phyloP scores from a whole-genome alignment of 2,329 filamentous ascomycete genomes.

The Penicillium sp. region DNA sequence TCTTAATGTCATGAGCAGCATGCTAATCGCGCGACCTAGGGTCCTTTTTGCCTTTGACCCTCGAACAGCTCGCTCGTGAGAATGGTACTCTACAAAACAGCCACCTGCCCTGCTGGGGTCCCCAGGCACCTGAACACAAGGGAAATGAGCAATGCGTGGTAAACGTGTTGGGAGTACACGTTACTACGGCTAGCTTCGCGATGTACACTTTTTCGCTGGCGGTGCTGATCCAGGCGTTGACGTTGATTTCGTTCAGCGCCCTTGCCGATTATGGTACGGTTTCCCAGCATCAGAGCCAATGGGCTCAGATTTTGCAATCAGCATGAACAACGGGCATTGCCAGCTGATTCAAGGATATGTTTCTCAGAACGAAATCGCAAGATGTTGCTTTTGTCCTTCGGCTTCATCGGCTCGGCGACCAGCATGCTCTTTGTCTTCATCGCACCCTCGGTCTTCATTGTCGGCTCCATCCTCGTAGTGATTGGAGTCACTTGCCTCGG shows the following conservation, averaged over 20 bases:
- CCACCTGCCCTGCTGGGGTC: slow-evolving; percentile 33
- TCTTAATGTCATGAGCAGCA: not conserved
- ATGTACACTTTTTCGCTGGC: slow-evolving; percentile 80
- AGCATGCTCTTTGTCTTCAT: slow-evolving; percentile 88
- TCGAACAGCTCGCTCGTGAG: slow-evolving; percentile 88
- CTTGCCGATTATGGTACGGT: slow-evolving; percentile 77
- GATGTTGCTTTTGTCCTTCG: slow-evolving; percentile 77
- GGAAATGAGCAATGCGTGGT: slow-evolving; percentile 37
- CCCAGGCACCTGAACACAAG: slow-evolving; percentile 28
- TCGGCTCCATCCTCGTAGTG: slow-evolving; percentile 79
- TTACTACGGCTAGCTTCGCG: slow-evolving; percentile 44
- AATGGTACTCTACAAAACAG: slow-evolving; percentile 73
- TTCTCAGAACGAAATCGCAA: slow-evolving; percentile 63
- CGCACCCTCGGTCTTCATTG: slow-evolving; percentile 70
- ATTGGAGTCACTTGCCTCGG: slow-evolving; percentile 87
- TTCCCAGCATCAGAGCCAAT: not conserved
- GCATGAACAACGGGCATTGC: not conserved
- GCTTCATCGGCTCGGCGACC: slow-evolving; percentile 71
- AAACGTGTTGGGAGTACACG: slow-evolving; percentile 32
- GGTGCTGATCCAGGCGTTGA: slow-evolving; percentile 78
- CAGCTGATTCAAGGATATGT: not conserved
- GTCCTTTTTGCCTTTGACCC: slow-evolving; percentile 87
- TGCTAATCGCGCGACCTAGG: slow-evolving; percentile 49
- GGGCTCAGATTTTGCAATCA: too few relatives aligned
- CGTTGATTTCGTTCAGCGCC: slow-evolving; percentile 70